Percentiles rank a stretch among this genome's conserved stretches.
These are phyloP conservation scores for Tanacetum coccineum DNA, from an alignment of 129 eudicot species.

Conservation along the genomic window DNA sequence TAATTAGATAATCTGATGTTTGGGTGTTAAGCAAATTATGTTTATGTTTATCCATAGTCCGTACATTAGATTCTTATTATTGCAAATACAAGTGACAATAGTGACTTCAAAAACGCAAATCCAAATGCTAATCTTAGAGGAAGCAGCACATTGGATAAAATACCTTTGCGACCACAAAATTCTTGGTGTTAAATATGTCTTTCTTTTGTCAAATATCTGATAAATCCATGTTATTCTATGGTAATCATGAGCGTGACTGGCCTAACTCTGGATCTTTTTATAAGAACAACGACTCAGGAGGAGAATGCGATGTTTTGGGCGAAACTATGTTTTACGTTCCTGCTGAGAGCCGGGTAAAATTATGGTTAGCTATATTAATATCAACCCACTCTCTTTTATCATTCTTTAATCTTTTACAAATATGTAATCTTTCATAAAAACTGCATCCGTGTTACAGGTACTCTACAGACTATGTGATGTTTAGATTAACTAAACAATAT, in stretches of 20 bases:
- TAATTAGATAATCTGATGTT: too few relatives aligned
- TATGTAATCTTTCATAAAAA: neutral
- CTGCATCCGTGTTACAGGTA: constrained; percentile 40
- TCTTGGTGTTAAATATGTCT: neutral
- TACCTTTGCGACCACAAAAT: neutral
- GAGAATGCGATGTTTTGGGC: constrained; percentile 80
- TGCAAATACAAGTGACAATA: too few relatives aligned
- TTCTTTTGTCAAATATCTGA: neutral
- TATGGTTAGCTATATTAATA: constrained; percentile 43
- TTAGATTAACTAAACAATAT: constrained; percentile 66
- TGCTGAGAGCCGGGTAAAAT: constrained; percentile 73
- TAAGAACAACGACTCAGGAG: constrained; percentile 58
- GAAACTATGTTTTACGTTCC: constrained; percentile 79
- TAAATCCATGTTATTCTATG: constrained; percentile 37
- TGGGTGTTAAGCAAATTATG: too few relatives aligned
- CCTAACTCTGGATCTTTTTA: constrained; percentile 71
- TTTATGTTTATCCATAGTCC: too few relatives aligned
- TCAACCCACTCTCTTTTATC: neutral
- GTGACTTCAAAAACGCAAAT: too few relatives aligned
- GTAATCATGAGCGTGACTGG: constrained; percentile 90
- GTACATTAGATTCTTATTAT: neutral
- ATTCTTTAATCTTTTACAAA: neutral
- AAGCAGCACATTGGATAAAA: neutral
- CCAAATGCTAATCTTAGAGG: too few relatives aligned
- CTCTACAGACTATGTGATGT: constrained; percentile 75